Evolutionary conservation across 2,329 filamentous ascomycete genomes (phyloP).

Genomic region (Truncatella angustata): DNA sequence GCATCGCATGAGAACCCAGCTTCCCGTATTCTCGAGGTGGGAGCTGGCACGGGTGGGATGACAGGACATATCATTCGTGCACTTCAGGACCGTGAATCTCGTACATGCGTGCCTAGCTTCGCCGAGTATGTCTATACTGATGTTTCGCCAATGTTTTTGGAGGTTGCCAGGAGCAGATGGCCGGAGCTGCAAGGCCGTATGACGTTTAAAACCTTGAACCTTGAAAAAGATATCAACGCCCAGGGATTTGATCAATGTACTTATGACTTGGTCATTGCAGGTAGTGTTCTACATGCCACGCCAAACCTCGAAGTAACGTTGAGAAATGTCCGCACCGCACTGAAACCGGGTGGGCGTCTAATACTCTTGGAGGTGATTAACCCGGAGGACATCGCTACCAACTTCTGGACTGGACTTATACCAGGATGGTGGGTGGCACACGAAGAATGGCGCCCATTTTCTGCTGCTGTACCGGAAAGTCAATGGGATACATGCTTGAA

Average conservation of each 20-base stretch:
- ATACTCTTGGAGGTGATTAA: constrained; percentile 13
- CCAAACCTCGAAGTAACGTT: constrained; percentile 14
- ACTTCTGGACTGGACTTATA: constrained; percentile 1
- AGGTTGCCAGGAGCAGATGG: neutral
- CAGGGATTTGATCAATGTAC: neutral
- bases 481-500: constrained; percentile 18
- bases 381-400: neutral
- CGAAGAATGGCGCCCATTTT: neutral
- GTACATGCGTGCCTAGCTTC: neutral
- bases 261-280: constrained; percentile 10
- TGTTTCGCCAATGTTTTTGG: neutral
- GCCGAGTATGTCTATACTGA: constrained; percentile 3
- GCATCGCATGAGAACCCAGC: constrained; percentile 25
- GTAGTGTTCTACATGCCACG: constrained; percentile 22
- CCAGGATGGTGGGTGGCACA: constrained; percentile 10
- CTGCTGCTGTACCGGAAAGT: constrained; percentile 5
- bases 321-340: constrained; percentile 15
- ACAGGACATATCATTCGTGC: constrained; percentile 16
- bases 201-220: constrained; percentile 18
- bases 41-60: constrained; percentile 32
- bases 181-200: constrained; percentile 14
- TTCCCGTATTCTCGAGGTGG: constrained; percentile 31
- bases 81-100: neutral
- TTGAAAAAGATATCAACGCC: constrained; percentile 13
- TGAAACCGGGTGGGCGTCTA: constrained; percentile 19